Percentiles rank a stretch among this genome's conserved stretches.
phyloP scores from a whole-genome alignment of 106 monocot species.

The Acanthochlamys bracteata region DNA sequence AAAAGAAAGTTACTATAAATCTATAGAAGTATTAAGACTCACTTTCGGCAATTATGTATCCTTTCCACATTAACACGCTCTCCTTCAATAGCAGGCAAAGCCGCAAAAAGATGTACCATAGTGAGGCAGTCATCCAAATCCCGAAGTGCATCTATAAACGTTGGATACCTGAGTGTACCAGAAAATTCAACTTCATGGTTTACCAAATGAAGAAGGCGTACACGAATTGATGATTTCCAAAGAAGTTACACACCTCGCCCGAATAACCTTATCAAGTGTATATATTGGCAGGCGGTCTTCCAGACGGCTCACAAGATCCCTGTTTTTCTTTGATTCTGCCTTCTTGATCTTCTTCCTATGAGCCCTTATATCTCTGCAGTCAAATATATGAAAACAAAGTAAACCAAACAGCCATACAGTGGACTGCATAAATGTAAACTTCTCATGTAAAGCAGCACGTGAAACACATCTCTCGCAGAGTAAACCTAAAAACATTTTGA shows the following conservation, averaged over 20 bases:
- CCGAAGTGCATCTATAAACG: constrained; percentile 73
- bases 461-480: too few relatives aligned
- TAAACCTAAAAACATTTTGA: too few relatives aligned
- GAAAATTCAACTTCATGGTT: neutral
- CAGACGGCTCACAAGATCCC: constrained; percentile 55
- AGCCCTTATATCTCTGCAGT: constrained; percentile 56
- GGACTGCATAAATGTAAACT: too few relatives aligned
- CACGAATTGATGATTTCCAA: neutral
- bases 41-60: constrained; percentile 91
- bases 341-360: constrained; percentile 84
- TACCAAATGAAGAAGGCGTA: too few relatives aligned
- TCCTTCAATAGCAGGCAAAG: constrained; percentile 75
- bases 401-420: too few relatives aligned
- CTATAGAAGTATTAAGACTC: constrained; percentile 2
- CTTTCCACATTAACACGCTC: constrained; percentile 75
- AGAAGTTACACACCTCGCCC: constrained; percentile 44
- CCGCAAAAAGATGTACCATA: constrained; percentile 93
- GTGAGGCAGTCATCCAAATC: constrained; percentile 97
- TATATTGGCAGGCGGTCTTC: constrained; percentile 55
- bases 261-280: constrained; percentile 67
- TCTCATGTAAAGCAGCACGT: too few relatives aligned
- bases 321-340: constrained; percentile 76
- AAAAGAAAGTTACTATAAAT: neutral
- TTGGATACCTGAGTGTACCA: constrained; percentile 48
- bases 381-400: neutral